Conservation (phyloP, 1,139 yeast genomes). For the Suhomyces bokatorum region DNA sequence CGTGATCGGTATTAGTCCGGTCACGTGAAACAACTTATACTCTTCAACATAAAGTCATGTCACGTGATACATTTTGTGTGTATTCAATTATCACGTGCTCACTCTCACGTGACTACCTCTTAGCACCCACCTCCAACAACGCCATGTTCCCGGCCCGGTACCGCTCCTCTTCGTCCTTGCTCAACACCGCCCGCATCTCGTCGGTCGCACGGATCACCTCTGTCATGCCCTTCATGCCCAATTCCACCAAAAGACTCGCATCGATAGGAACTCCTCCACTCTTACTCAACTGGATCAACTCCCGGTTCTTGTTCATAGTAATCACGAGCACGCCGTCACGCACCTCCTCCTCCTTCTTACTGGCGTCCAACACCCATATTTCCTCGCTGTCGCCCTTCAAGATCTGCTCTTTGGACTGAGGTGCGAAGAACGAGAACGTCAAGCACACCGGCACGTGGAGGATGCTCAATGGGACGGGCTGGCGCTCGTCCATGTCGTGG, state of each 20-base stretch:
- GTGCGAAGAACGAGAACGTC: constrained; percentile 83
- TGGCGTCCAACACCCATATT: constrained; percentile 73
- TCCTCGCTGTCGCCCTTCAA: constrained; percentile 65
- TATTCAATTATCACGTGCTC: too few relatives aligned
- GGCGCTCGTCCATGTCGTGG: constrained; percentile 73
- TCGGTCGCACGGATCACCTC: constrained; percentile 67
- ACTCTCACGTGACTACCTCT: constrained; percentile 23
- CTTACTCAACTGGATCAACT: constrained; percentile 83
- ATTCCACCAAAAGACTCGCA: constrained; percentile 65
- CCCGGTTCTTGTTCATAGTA: constrained; percentile 86
- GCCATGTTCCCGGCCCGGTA: constrained; percentile 32
- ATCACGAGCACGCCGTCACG: constrained; percentile 81
- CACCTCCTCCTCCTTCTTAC: constrained; percentile 70
- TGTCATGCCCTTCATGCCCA: constrained; percentile 65
- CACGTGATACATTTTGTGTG: too few relatives aligned
- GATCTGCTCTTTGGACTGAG: constrained; percentile 61
- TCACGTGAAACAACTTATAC: too few relatives aligned
- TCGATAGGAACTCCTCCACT: constrained; percentile 91
- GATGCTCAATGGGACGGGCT: constrained; percentile 82
- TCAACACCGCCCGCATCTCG: constrained; percentile 56
- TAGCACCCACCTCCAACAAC: constrained; percentile 43
- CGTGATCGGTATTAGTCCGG: too few relatives aligned
- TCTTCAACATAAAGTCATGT: too few relatives aligned
- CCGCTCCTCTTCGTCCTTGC: constrained; percentile 51
- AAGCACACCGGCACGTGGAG: constrained; percentile 89